Evolutionary conservation across 179 eudicot species (phyloP), one percentile per base, ranked within the genome.

Genomic region (Kewa caespitosa): DNA sequence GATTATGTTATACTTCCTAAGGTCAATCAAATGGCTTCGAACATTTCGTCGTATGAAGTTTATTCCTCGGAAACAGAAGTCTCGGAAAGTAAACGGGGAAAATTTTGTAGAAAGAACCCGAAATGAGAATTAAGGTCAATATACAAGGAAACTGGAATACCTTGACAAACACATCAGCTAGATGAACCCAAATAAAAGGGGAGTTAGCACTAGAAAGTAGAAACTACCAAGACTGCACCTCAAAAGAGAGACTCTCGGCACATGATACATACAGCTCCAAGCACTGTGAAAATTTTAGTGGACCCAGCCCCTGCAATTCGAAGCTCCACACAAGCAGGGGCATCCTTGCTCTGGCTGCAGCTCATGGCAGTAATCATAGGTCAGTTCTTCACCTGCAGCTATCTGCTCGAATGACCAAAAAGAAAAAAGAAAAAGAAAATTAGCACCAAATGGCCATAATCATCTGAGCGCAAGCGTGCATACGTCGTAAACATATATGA

Each of bases 271-370:
- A n/a, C n/a, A 79, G 55, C 74, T 57, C 38, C 41, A 32, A 42
- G 46, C n/a, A n/a, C n/a, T 23, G 39, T 48, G 39, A 71, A 69
- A 17, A 63, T 25, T 52, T 60, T 73, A 81, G 63, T 73, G 68
- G 75, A 94, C 82, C 33, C 86, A 86, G n/a, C 95, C 97, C 80
- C 89, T 86, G 86, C 99, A 96, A 70, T 78, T 88, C 22, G 88
- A 74, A 67, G 96, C 78, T 72, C 88, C 91, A 81, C 99, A 96
- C 42, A 77, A 79, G 85, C 97, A 93, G 17, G 81, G 85, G 67
- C 76, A 75, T 55, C 96, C 99, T 74, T 86, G 89, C 73, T 86
- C 97, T 33, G 86, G 81, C 72, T 70, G 80, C 60, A 77, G 84
- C 81, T 89, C 86, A 76, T 87, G 77, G 28, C 78, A 76, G 61